Conservation (phyloP, 805 yeast genomes). For the Grigorovia yakushimaensis region DNA sequence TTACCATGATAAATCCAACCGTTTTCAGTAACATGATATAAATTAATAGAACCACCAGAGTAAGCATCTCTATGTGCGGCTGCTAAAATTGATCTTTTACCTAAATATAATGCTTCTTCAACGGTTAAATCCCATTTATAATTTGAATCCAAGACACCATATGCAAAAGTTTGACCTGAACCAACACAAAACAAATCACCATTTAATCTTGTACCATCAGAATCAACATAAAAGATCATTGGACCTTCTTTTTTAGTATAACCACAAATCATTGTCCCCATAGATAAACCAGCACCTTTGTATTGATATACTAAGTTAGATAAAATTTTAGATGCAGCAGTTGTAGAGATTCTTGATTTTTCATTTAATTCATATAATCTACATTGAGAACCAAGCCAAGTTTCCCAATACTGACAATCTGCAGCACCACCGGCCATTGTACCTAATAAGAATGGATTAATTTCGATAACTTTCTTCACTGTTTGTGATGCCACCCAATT, state of each 20-base stretch:
- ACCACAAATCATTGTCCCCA: slow-evolving; percentile 99
- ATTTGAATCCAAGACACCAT: slow-evolving; percentile 92
- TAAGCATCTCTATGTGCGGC: slow-evolving; percentile 98
- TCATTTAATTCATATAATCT: slow-evolving; percentile 89
- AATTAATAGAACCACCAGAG: slow-evolving; percentile 92
- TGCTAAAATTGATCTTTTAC: slow-evolving; percentile 91
- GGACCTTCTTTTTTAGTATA: slow-evolving; percentile 94
- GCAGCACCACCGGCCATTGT: slow-evolving; percentile 99
- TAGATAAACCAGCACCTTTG: slow-evolving; percentile 96
- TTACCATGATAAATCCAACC: slow-evolving; percentile 98
- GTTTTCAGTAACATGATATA: slow-evolving; percentile 83
- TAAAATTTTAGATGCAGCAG: slow-evolving; percentile 92
- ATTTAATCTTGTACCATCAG: slow-evolving; percentile 90
- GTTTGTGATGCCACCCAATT: slow-evolving; percentile 97
- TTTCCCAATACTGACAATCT: slow-evolving; percentile 98
- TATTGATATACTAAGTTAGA: slow-evolving; percentile 84
- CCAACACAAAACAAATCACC: slow-evolving; percentile 97
- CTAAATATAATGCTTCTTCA: slow-evolving; percentile 89
- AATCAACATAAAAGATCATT: slow-evolving; percentile 88
- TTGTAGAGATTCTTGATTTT: slow-evolving; percentile 89
- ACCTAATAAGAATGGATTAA: slow-evolving; percentile 89
- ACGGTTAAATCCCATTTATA: slow-evolving; percentile 85
- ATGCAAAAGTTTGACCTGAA: slow-evolving; percentile 98
- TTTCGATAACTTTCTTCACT: slow-evolving; percentile 93
- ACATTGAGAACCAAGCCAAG: slow-evolving; percentile 97